These are phyloP conservation scores for Globisporangium nagaii DNA, from an alignment of 352 stramenopile genomes.

Conservation along the genomic window DNA sequence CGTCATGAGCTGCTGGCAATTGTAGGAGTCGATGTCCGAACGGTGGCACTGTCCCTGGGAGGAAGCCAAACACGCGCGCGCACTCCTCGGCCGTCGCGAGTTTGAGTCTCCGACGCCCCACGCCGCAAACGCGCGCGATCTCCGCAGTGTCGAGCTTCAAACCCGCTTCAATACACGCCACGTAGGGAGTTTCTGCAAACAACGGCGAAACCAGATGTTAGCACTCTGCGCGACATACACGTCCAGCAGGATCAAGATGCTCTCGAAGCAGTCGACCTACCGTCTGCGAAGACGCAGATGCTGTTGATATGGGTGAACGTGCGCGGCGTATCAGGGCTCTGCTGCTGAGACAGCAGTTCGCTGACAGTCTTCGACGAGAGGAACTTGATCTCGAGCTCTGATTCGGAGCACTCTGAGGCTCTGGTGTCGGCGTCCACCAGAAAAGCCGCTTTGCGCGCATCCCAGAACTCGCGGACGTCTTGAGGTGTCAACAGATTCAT, in stretches of 20 bases:
- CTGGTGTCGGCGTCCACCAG: not conserved
- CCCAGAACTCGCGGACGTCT: conserved; percentile 32
- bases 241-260: too few species aligned
- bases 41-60: conserved; percentile 52
- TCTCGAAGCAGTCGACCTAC: too few species aligned
- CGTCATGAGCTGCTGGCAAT: too few species aligned
- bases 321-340: conserved; percentile 11
- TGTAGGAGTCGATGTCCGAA: conserved; percentile 32
- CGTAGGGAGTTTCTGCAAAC: conserved; percentile 35
- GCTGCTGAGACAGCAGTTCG: conserved; percentile 20
- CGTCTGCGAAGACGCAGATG: conserved; percentile 72
- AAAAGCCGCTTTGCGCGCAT: conserved; percentile 17
- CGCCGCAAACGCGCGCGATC: conserved; percentile 37
- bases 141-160: conserved; percentile 57
- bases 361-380: conserved; percentile 28
- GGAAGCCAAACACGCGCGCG: conserved; percentile 52
- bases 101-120: conserved; percentile 62
- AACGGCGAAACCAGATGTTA: not conserved
- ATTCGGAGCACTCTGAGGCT: not conserved
- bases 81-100: conserved; percentile 59
- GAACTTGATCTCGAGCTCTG: conserved; percentile 26
- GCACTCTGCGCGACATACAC: not conserved
- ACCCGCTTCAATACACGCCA: conserved; percentile 54
- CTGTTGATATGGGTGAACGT: conserved; percentile 53
- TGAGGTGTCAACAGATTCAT: conserved; percentile 21